Conservation (phyloP, 106 monocot genomes). For the Phalaenopsis aphrodite region DNA sequence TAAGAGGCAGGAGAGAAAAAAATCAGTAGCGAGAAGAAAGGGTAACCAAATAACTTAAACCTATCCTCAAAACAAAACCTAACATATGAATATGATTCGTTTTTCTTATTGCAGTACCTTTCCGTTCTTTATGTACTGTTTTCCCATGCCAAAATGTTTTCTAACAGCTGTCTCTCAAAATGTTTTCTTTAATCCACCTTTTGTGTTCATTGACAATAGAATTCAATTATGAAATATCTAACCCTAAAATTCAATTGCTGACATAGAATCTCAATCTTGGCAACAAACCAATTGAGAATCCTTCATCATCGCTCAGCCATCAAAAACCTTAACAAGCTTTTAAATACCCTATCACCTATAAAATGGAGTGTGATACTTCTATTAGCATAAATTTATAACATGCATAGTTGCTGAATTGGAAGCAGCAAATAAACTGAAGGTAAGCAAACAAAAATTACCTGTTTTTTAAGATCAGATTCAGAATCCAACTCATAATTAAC, state of each 20-base stretch:
- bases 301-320: background rate
- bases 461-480: slow-evolving; percentile 71
- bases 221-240: background rate
- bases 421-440: background rate
- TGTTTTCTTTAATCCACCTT: background rate
- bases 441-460: slow-evolving; percentile 31
- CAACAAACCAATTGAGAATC: background rate
- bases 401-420: background rate
- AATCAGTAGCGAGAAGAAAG: no score
- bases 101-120: background rate
- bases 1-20: no score
- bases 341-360: background rate
- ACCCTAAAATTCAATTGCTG: background rate
- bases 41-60: background rate
- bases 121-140: background rate
- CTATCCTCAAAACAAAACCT: background rate
- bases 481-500: slow-evolving; percentile 53
- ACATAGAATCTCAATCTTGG: background rate
- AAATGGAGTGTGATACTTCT: background rate
- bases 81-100: background rate
- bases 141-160: background rate
- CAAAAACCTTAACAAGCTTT: background rate
- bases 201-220: background rate
- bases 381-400: background rate
- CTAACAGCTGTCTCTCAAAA: background rate